These are phyloP conservation scores for Eragrostis tef DNA, from an alignment of 202 grass and related monocot species.

Conservation along the genomic window DNA sequence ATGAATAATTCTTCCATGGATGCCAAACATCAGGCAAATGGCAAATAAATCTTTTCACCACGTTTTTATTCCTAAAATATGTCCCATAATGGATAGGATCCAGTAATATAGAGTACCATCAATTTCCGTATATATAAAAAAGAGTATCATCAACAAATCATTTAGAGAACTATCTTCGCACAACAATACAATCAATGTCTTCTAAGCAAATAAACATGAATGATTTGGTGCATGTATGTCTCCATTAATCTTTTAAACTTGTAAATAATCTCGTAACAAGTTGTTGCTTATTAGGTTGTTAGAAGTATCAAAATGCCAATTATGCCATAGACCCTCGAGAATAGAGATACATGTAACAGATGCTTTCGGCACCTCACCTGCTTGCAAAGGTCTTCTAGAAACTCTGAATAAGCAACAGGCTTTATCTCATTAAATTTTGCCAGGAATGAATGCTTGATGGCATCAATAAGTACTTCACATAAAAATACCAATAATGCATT, in stretches of 20 bases:
- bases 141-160: background rate
- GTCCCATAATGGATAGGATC: conserved; percentile 20
- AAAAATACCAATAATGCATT: conserved; percentile 83
- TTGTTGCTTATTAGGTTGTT: conserved; percentile 10
- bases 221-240: background rate
- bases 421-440: conserved; percentile 99
- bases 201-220: conserved; percentile 4
- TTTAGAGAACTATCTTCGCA: background rate
- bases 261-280: background rate
- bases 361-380: conserved; percentile 59
- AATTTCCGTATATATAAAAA: too few relatives aligned
- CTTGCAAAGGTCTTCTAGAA: conserved; percentile 96
- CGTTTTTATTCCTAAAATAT: background rate
- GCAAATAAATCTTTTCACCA: background rate
- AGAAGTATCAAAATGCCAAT: conserved; percentile 18
- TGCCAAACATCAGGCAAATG: conserved; percentile 21
- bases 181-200: background rate
- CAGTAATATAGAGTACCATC: too few relatives aligned
- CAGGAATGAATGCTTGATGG: conserved; percentile 98
- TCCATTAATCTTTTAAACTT: conserved; percentile 7
- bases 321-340: conserved; percentile 10
- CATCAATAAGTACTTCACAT: conserved; percentile 93
- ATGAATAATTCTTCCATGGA: conserved; percentile 18
- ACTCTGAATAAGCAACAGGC: conserved; percentile 88
- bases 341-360: background rate